A percentile compares a stretch with the other conserved stretches of the same genome.
These are phyloP conservation scores for Oidiodendron maius DNA, from an alignment of 495 filamentous ascomycete genomes.

Conservation along the genomic window DNA sequence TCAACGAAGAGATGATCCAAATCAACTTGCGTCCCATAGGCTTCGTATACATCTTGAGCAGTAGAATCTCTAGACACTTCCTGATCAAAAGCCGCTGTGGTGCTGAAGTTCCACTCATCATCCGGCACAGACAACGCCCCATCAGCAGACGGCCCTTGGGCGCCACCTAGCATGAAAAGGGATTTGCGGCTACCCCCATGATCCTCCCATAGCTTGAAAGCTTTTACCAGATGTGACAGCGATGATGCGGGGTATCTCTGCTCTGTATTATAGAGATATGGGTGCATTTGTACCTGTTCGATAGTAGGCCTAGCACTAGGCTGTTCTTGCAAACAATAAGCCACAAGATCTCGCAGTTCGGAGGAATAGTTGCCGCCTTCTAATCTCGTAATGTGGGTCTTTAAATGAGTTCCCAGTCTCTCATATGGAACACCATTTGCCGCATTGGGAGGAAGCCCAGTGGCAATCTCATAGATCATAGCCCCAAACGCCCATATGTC, in stretches of 20 bases:
- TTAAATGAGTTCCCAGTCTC: slow-evolving; percentile 56
- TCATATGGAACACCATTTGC: slow-evolving; percentile 38
- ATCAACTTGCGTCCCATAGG: slow-evolving; percentile 40
- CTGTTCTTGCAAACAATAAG: slow-evolving; percentile 72
- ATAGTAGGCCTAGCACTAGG: slow-evolving; percentile 69
- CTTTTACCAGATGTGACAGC: slow-evolving; percentile 67
- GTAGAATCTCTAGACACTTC: slow-evolving; percentile 39
- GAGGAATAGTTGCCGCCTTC: slow-evolving; percentile 72
- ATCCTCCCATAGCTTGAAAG: slow-evolving; percentile 81
- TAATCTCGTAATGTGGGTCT: slow-evolving; percentile 59
- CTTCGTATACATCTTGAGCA: slow-evolving; percentile 42
- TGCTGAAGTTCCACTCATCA: slow-evolving; percentile 92
- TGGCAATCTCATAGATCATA: slow-evolving; percentile 87
- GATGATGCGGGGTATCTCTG: slow-evolving; percentile 64
- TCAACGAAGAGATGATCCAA: slow-evolving; percentile 35
- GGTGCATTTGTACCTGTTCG: slow-evolving; percentile 57
- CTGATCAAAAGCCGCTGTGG: slow-evolving; percentile 76
- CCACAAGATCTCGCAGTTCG: slow-evolving; percentile 68
- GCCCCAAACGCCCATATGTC: slow-evolving; percentile 97
- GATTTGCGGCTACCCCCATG: slow-evolving; percentile 78
- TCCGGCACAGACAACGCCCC: slow-evolving; percentile 24
- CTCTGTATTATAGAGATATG: slow-evolving; percentile 54
- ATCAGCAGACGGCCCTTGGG: slow-evolving; percentile 48
- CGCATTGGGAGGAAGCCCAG: slow-evolving; percentile 72
- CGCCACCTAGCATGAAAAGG: slow-evolving; percentile 71